Base-by-base conservation (phyloP, 805 yeast genomes). In the Wickerhamiella domercqiae region DNA sequence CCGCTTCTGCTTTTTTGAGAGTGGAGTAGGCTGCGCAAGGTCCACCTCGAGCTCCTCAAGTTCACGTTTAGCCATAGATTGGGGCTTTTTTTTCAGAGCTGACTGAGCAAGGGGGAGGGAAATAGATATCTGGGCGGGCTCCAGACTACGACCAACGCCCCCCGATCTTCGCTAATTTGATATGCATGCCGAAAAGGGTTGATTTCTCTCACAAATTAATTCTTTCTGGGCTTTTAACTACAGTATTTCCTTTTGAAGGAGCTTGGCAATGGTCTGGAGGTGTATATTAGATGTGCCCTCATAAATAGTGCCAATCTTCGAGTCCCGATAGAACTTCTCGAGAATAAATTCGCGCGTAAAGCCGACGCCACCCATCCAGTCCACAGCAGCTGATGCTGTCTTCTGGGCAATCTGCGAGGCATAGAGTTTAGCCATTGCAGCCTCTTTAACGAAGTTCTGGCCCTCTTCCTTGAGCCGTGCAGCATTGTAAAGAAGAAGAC, bases 1-100 rank as follows among this genome's bases (percentile, higher is more conserved):
- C 61, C 97, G 78, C 51, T 78, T 78, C 58, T 87, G 94, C 57
- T 90, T 87, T 57, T 82, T 86, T 9, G 95, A 84, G 35, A 86
- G 63, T 1, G 98, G 96, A 11, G 78, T 70, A 4, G 82, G 74
- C 34, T 73, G 78, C 2, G 49, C 47, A 32, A 63, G 46, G 40
- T 64, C 63, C 26, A 63, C 56, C 42, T 61, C 68, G 14, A 63
- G 44, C 32, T 62, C 67, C 20, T 59, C 64, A 6, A 50, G 32
- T n/a, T 51, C 55, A 21, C 48, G 41, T 24, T 50, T 48, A 14
- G 39, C 35, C 44, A 26, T 40, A n/a, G n/a, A n/a, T n/a, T n/a
- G n/a, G n/a, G n/a, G n/a, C n/a, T n/a, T n/a, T n/a, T n/a, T 36
- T 21, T 29, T 13, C 31, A 29, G 6, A 29, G 13, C 9, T 11